Base-by-base conservation (phyloP, 345 rosid genomes). In the Salix exigua region DNA sequence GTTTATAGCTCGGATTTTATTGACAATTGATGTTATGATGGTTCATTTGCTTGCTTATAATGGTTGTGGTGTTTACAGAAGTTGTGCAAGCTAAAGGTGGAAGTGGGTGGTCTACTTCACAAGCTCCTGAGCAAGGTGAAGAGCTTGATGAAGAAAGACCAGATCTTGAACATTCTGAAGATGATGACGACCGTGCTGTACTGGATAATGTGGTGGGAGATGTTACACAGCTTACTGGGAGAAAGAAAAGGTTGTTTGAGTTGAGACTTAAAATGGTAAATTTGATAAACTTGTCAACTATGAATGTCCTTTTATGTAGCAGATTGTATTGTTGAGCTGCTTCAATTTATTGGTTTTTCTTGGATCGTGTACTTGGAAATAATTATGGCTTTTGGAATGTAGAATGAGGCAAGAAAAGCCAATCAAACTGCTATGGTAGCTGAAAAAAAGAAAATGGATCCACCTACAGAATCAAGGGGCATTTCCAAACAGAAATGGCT, bases 401-500 rank as follows among this genome's bases (percentile, higher is more conserved):
- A 93, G 98, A 88, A 87, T 78, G 92, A 88, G 84, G 99, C 98
- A 33, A 89, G 97, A 83, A 96, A 93, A 85, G 92, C 90, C 62
- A 93, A 96, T 82, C 97, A 96, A 79, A 85, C 85, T 4, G 98
- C 94, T 48, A 94, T 96, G 83, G 91, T 93, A 21, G 84, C 89
- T 81, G 98, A 93, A 77, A 96, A 90, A 90, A 93, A 93, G 86
- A 92, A 83, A 82, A 89, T 90, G 96, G 98, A 96, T 86, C 89
- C 90, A 74, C 95, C 92, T 33, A 65, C 84, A 14, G 97, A 93
- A 84, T 83, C 97, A 4, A 91, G 97, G 80, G 98, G 97, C 14
- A 82, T 93, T 77, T 92, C 99, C 28, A 96, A 96, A 79, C 92
- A 96, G 75, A 93, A 96, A 82, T 96, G 99, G 99, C 84, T 92